A percentile compares a stretch with the other conserved stretches of the same genome.
These are phyloP conservation scores for Pyrenochaeta sp. DNA, from an alignment of 2,329 filamentous ascomycete genomes.

Conservation along the genomic window DNA sequence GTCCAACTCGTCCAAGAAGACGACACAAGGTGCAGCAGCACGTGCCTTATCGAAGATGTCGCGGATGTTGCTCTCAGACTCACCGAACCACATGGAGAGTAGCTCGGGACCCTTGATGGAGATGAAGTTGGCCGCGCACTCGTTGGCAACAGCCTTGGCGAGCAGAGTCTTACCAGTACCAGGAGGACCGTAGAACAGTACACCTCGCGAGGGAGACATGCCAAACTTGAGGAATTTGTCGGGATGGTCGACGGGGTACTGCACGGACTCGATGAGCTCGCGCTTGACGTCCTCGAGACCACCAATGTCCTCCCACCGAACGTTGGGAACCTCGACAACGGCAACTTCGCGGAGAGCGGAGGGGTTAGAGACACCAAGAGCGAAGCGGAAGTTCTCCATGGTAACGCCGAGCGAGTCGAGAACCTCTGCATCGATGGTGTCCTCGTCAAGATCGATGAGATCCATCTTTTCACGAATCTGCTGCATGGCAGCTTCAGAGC, in stretches of 20 bases:
- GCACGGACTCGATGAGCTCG: slow-evolving; percentile 97
- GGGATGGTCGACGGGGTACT: slow-evolving; percentile 98
- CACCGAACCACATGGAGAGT: slow-evolving; percentile 99
- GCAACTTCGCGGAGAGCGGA: slow-evolving; percentile 98
- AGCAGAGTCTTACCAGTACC: slow-evolving; percentile 99
- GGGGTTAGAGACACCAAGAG: slow-evolving; percentile 96
- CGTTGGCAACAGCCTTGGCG: slow-evolving; percentile 98
- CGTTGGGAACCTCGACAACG: slow-evolving; percentile 98
- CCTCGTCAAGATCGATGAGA: slow-evolving; percentile 97
- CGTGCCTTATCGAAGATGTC: slow-evolving; percentile 99
- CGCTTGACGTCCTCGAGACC: slow-evolving; percentile 98
- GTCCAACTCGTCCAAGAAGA: slow-evolving; percentile 98
- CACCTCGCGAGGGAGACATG: slow-evolving; percentile 95
- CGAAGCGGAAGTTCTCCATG: slow-evolving; percentile 99
- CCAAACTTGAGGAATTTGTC: slow-evolving; percentile 99
- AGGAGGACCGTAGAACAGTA: slow-evolving; percentile 97
- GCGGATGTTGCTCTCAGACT: slow-evolving; percentile 99
- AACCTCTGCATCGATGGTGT: slow-evolving; percentile 98
- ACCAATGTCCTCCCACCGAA: slow-evolving; percentile 99
- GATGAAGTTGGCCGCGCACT: slow-evolving; percentile 99
- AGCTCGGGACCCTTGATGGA: slow-evolving; percentile 98
- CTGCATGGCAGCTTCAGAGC: slow-evolving; percentile 99
- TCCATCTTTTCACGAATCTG: slow-evolving; percentile 99
- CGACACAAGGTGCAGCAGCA: slow-evolving; percentile 95
- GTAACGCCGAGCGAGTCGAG: slow-evolving; percentile 97